Conservation (phyloP, 2,329 filamentous ascomycete genomes). For the Pseudogymnoascus sp. region DNA sequence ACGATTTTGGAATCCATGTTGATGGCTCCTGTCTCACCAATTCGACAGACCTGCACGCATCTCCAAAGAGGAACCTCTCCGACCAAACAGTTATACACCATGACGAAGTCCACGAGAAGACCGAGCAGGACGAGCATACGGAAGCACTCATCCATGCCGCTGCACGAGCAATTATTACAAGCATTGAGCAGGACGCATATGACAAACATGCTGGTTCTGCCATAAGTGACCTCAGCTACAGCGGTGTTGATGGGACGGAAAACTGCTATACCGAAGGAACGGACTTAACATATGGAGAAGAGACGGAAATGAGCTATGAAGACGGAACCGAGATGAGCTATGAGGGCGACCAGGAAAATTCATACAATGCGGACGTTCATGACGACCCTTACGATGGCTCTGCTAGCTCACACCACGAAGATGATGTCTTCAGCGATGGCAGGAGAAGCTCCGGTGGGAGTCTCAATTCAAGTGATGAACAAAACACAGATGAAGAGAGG, state of each 20-base stretch:
- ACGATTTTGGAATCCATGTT: constrained; percentile 26
- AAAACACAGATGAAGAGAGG: constrained; percentile 19
- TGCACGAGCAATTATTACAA: constrained; percentile 43
- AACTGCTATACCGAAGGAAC: constrained; percentile 16
- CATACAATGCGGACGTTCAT: constrained; percentile 17
- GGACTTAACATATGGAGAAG: constrained; percentile 24
- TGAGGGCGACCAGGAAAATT: constrained; percentile 16
- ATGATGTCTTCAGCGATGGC: constrained; percentile 28
- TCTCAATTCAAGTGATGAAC: constrained; percentile 23
- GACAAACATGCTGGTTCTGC: constrained; percentile 26
- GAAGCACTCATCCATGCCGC: constrained; percentile 48
- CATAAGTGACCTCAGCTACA: constrained; percentile 28
- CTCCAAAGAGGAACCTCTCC: constrained; percentile 13
- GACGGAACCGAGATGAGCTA: constrained; percentile 20
- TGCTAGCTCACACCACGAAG: constrained; percentile 20
- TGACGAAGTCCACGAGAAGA: constrained; percentile 13
- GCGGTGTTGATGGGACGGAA: constrained; percentile 20
- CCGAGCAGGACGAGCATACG: constrained; percentile 29
- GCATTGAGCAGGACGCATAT: constrained; percentile 36
- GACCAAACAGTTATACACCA: constrained; percentile 22
- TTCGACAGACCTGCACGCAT: constrained; percentile 8
- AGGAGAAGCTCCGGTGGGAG: constrained; percentile 19
- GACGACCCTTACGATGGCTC: constrained; percentile 27
- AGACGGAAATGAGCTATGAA: constrained; percentile 18
- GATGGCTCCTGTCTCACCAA: constrained; percentile 24